Evolutionary conservation across 441 rosid genomes (phyloP).

Genomic region (Biscutella auriculata): DNA sequence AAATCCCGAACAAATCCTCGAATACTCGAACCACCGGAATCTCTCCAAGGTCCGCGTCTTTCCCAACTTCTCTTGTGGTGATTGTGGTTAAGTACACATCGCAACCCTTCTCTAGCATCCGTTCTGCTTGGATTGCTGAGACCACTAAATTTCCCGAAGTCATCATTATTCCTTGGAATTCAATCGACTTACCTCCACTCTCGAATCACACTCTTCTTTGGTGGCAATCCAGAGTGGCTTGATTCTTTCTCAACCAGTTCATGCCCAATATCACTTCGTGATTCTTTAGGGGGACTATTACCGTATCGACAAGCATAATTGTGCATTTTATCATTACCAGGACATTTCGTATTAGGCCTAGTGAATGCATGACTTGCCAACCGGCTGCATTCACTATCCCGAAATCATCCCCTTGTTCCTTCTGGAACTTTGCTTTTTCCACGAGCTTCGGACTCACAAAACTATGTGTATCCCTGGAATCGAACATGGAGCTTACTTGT

Average conservation of each 20-base stretch:
- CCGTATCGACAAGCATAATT: no score
- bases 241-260: not conserved
- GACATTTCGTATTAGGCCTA: not conserved
- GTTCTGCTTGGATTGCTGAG: not conserved
- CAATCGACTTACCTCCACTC: no score
- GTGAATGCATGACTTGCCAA: not conserved
- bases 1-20: not conserved
- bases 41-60: not conserved
- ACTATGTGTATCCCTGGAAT: not conserved
- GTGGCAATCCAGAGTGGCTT: not conserved
- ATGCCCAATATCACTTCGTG: no score
- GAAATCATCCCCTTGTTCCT: not conserved
- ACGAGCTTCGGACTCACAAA: not conserved
- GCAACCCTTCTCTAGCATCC: not conserved
- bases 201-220: not conserved
- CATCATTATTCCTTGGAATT: not conserved
- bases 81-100: not conserved
- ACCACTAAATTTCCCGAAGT: not conserved
- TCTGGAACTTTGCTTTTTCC: not conserved
- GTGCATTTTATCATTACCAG: not conserved
- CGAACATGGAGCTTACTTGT: not conserved
- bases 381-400: not conserved
- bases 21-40: not conserved
- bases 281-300: no score
- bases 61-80: not conserved